phyloP scores from a whole-genome alignment of 148 eudicot genomes.

The Hydrangea macrophylla region DNA sequence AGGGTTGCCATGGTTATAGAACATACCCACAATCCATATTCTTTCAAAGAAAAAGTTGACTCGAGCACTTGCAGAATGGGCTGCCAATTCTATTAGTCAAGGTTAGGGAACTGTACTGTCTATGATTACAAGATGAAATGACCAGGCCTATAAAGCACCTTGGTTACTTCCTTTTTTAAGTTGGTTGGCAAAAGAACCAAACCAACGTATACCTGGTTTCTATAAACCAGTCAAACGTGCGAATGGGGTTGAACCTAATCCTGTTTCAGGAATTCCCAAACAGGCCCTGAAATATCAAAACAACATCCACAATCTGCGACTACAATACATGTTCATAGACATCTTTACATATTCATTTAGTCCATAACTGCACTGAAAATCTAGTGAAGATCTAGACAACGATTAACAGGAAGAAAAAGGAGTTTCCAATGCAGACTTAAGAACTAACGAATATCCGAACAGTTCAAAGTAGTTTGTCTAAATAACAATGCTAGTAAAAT shows the following conservation, averaged over 20 bases:
- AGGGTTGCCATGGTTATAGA: neutral
- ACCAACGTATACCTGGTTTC: too few relatives aligned
- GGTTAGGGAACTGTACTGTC: too few relatives aligned
- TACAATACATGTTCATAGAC: neutral
- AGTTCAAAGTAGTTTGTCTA: neutral
- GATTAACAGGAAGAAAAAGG: neutral
- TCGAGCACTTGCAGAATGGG: too few relatives aligned
- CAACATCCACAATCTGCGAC: neutral
- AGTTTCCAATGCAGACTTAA: neutral
- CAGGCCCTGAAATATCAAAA: neutral
- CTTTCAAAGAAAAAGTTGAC: too few relatives aligned
- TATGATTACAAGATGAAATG: too few relatives aligned
- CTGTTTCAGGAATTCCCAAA: neutral
- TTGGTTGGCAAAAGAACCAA: too few relatives aligned
- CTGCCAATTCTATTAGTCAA: too few relatives aligned
- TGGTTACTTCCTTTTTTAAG: too few relatives aligned
- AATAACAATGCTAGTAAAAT: neutral
- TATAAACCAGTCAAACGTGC: neutral
- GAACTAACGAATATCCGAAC: neutral
- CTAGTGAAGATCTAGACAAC: neutral
- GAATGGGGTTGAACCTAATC: neutral
- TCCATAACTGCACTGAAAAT: neutral
- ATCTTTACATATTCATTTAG: neutral
- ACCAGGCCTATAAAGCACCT: too few relatives aligned
- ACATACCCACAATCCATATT: neutral